These are phyloP conservation scores for Tagetes erecta DNA, from an alignment of 129 eudicot genomes.

Conservation along the genomic window DNA sequence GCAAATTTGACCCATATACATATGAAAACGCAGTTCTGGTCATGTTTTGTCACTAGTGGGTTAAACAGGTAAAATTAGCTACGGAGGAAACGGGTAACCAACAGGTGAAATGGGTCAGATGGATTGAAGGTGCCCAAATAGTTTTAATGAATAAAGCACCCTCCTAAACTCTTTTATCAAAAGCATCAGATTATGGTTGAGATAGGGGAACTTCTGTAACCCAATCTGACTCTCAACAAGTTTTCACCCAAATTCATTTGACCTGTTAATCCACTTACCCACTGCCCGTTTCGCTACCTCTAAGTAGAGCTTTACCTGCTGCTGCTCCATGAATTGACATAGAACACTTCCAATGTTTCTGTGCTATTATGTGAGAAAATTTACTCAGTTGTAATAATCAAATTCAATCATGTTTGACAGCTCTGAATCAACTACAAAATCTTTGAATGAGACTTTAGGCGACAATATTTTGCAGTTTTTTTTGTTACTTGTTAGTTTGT, in stretches of 20 bases:
- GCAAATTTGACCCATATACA: not conserved
- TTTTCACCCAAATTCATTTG: not conserved
- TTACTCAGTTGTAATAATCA: not conserved
- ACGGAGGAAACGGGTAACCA: not conserved
- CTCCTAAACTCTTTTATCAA: not conserved
- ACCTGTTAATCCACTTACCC: not conserved
- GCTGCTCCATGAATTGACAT: not conserved
- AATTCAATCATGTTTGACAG: not conserved
- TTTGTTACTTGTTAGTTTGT: slow-evolving; percentile 11
- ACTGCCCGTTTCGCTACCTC: not conserved
- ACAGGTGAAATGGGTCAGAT: not conserved
- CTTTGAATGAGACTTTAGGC: slow-evolving; percentile 2
- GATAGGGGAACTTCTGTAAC: not conserved
- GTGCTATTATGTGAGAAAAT: slow-evolving; percentile 2
- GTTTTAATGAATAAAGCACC: slow-evolving; percentile 1
- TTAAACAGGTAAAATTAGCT: not conserved
- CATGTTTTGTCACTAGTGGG: not conserved
- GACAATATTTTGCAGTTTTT: not conserved
- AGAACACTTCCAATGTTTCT: not conserved
- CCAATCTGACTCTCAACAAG: not conserved
- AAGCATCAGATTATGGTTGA: not conserved
- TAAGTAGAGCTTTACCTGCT: slow-evolving; percentile 13
- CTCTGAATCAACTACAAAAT: not conserved
- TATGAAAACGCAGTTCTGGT: not conserved
- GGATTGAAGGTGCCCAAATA: not conserved